These are phyloP conservation scores for Kwoniella sp. DNA, from an alignment of 768 basidiomycete species.

Conservation along the genomic window DNA sequence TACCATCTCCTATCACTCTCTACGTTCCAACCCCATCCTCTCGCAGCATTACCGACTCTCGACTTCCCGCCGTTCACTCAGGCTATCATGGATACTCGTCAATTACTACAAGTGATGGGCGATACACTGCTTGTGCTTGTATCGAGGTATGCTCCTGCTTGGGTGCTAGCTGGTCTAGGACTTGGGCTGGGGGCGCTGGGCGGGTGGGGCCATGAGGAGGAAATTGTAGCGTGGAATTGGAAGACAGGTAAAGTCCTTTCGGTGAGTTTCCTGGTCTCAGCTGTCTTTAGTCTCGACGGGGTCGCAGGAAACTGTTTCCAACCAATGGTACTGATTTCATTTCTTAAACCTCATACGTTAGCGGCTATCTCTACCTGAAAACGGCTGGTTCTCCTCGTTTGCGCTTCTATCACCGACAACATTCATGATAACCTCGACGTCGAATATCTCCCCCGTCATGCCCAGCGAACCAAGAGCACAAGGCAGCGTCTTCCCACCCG, in stretches of 20 bases:
- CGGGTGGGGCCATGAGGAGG: conserved; percentile 53
- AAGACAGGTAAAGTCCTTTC: conserved; percentile 61
- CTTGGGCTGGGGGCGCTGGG: conserved; percentile 23
- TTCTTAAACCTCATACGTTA: conserved; percentile 3
- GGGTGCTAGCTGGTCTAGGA: conserved; percentile 43
- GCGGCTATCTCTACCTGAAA: conserved; percentile 41
- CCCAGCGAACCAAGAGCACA: conserved; percentile 23
- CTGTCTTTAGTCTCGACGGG: too few relatives aligned
- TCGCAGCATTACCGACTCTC: conserved; percentile 39
- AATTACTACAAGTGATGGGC: conserved; percentile 62
- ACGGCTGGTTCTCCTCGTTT: conserved; percentile 44
- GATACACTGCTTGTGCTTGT: conserved; percentile 63
- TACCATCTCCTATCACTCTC: conserved; percentile 51
- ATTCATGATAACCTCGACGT: conserved; percentile 45
- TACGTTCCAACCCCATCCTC: conserved; percentile 46
- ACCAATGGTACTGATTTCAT: too few relatives aligned
- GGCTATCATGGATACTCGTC: conserved; percentile 35
- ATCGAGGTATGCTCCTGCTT: conserved; percentile 43
- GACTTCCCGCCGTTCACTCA: conserved; percentile 42
- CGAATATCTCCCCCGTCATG: conserved; percentile 35
- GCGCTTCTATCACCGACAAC: conserved; percentile 47
- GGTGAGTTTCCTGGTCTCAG: conserved; percentile 57
- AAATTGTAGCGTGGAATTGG: conserved; percentile 70
- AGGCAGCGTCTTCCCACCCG: conserved; percentile 41
- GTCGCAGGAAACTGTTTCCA: too few relatives aligned